These are phyloP conservation scores for Globisporangium nagaii DNA, from an alignment of 352 stramenopile genomes.

Conservation along the genomic window DNA sequence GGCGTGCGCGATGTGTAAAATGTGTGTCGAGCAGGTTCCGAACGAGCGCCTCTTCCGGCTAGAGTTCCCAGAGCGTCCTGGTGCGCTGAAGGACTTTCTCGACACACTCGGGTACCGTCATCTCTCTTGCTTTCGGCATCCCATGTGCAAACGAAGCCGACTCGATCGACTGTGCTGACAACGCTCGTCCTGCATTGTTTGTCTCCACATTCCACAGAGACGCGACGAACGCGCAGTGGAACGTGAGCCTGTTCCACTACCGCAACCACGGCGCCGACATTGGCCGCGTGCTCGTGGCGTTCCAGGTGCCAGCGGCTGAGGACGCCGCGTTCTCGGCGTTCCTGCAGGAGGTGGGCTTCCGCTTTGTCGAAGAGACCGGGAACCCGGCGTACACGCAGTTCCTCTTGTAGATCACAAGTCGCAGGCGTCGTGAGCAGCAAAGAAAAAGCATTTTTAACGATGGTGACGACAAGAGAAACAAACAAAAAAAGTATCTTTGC, in stretches of 20 bases:
- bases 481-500: too few relatives aligned
- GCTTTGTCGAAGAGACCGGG: conserved; percentile 77
- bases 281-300: conserved; percentile 94
- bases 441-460: not conserved
- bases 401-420: conserved; percentile 30
- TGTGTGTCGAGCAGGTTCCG: conserved; percentile 32
- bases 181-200: not conserved
- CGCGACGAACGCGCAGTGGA: conserved; percentile 74
- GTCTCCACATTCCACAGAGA: not conserved
- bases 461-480: too few relatives aligned
- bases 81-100: conserved; percentile 92
- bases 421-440: not conserved
- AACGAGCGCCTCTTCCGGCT: conserved; percentile 95
- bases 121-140: not conserved
- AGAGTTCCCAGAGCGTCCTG: conserved; percentile 93
- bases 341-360: conserved; percentile 66
- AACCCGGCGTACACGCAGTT: conserved; percentile 82
- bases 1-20: not conserved
- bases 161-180: too few relatives aligned
- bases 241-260: conserved; percentile 99
- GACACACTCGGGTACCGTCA: conserved; percentile 56
- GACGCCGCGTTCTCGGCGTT: conserved; percentile 56
- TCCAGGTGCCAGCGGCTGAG: conserved; percentile 86
- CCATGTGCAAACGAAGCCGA: too few relatives aligned
- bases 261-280: conserved; percentile 98